A percentile compares a stretch with the other conserved stretches of the same genome.
Evolutionary conservation across 306 rosid species (phyloP).

Genomic region (Citrullus amarus): DNA sequence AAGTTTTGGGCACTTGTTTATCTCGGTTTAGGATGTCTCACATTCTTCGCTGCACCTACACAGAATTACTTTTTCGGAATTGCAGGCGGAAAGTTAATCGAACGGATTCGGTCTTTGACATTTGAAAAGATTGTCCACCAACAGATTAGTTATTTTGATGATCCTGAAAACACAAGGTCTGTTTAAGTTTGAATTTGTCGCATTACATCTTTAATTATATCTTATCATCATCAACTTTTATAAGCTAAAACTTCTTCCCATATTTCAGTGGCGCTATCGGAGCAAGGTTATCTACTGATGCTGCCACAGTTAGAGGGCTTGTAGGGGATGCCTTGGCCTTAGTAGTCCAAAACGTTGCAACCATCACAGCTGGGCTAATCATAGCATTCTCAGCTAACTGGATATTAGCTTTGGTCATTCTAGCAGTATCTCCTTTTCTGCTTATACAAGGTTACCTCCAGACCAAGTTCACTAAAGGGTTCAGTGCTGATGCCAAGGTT

Average conservation of each 20-base stretch:
- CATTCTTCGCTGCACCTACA: conserved; percentile 23
- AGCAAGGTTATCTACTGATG: conserved; percentile 80
- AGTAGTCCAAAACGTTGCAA: conserved; percentile 51
- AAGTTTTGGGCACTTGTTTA: conserved; percentile 49
- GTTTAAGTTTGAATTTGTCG: neutral
- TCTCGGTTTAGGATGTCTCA: conserved; percentile 38
- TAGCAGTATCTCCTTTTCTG: conserved; percentile 52
- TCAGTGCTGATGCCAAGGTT: conserved; percentile 86
- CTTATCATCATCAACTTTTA: no score
- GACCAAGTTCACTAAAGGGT: conserved; percentile 47
- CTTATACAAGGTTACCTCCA: conserved; percentile 45
- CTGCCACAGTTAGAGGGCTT: conserved; percentile 56
- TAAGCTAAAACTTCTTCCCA: neutral
- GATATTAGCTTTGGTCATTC: conserved; percentile 45
- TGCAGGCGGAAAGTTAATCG: conserved; percentile 73
- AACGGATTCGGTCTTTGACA: conserved; percentile 60
- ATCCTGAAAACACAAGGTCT: conserved; percentile 81
- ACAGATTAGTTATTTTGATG: conserved; percentile 76
- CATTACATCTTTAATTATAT: neutral
- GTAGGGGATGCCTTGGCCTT: conserved; percentile 74
- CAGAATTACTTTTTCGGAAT: conserved; percentile 56
- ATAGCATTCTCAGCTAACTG: conserved; percentile 81
- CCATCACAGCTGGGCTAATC: conserved; percentile 40
- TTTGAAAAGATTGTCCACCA: conserved; percentile 75
- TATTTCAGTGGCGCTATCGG: conserved; percentile 52